Evolutionary conservation across 2,329 filamentous ascomycete genomes (phyloP), one percentile per base, ranked within the genome.

Genomic region (Sporothrix brunneoviolacea): DNA sequence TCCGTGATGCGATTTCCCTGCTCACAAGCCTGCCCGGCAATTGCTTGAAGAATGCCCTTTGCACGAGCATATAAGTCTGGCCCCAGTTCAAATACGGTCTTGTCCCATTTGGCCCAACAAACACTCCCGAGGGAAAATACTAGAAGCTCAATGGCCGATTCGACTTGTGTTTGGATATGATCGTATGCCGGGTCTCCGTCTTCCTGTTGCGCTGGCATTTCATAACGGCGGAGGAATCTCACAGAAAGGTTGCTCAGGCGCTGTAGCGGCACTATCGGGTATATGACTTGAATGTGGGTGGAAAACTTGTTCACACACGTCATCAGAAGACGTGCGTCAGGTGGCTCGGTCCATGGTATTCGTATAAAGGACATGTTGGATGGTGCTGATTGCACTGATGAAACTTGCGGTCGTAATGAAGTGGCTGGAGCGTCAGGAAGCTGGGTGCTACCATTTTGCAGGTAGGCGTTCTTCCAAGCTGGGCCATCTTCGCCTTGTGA

Each of bases 81-180:
- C 0, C 52, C 56, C 1, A 52, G 28, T 12, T 50, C 54, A 10
- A 48, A 36, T 3, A 49, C 36, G 1, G 33, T 46, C 2, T 37
- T 38, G 24, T 54, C 50, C 28, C 33, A 35, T 37, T 53, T 56
- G 18, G 49, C 49, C 47, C 40, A 47, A 32, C 49, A 55, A 9
- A 56, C 42, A 8, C 52, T 53, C 2, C 56, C 56, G 2, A 58
- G 16, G 3, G 56, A 52, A 30, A 58, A 52, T 13, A 58, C 51
- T 3, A 58, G 50, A 12, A 55, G 28, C 19, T 55, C 53, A 8
- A 54, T 45, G 27, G 38, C 54, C 7, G 36, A 16, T 12, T 51
- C 37, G 9, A 50, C 27, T 2, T 36, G 48, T 4, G 8, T 3
- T 13, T 41, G 27, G 6, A 24, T 15, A 4, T 12, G 21, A 22